A percentile compares a stretch with the other conserved stretches of the same genome.
phyloP scores from a whole-genome alignment of 257 asterid species.

The Solanum rostratum region DNA sequence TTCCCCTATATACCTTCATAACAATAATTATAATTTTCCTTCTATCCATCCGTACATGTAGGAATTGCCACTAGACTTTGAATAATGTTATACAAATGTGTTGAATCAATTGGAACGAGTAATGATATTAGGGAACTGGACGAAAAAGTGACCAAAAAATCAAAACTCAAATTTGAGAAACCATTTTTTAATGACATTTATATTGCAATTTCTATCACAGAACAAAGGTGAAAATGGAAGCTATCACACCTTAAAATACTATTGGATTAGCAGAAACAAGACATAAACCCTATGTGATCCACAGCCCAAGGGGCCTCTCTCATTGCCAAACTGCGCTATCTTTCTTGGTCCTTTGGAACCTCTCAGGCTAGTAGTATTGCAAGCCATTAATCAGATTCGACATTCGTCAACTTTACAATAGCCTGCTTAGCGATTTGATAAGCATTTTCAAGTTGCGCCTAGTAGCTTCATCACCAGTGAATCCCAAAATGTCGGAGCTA shows the following conservation, averaged over 20 bases:
- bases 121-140: neutral
- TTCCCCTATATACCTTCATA: too few relatives aligned
- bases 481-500: slow-evolving; percentile 77
- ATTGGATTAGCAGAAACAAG: neutral
- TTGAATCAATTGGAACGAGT: neutral
- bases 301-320: neutral
- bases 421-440: slow-evolving; percentile 85
- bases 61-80: neutral
- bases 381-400: neutral
- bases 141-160: neutral
- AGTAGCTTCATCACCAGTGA: slow-evolving; percentile 91
- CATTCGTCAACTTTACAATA: slow-evolving; percentile 29
- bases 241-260: neutral
- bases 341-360: neutral
- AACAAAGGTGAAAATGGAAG: neutral
- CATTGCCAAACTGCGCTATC: neutral
- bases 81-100: neutral
- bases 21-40: too few relatives aligned
- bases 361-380: neutral
- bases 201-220: neutral
- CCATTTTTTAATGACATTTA: neutral
- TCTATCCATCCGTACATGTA: too few relatives aligned
- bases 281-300: neutral
- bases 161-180: neutral
- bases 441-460: slow-evolving; percentile 72